These are phyloP conservation scores for Sugiyamaella smithiae DNA, from an alignment of 805 yeast species.

Conservation along the genomic window DNA sequence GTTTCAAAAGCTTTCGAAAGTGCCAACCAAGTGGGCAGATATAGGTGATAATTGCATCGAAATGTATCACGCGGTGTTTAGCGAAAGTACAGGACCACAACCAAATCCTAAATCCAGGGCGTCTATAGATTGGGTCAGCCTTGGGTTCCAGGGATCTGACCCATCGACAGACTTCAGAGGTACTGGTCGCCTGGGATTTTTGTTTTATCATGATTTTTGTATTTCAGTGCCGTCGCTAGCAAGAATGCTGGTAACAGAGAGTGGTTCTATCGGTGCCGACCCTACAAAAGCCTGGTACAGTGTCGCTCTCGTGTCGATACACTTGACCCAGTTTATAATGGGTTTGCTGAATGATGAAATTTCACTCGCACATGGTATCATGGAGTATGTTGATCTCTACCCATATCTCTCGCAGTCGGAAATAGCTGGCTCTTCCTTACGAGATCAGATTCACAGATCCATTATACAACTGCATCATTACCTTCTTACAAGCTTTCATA, in stretches of 20 bases:
- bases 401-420: background rate
- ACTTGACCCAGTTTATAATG: conserved; percentile 23
- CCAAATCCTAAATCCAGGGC: conserved; percentile 9
- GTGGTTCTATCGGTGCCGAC: conserved; percentile 24
- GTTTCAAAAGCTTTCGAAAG: too few relatives aligned
- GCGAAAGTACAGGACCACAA: background rate
- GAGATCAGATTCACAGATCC: conserved; percentile 1
- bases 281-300: conserved; percentile 33
- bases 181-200: conserved; percentile 32
- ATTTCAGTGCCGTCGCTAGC: conserved; percentile 15
- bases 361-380: conserved; percentile 12
- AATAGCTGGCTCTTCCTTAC: background rate
- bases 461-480: conserved; percentile 21
- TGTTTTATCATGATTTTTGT: conserved; percentile 26
- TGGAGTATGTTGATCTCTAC: background rate
- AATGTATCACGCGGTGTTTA: conserved; percentile 13
- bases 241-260: conserved; percentile 22
- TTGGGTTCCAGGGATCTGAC: conserved; percentile 40
- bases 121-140: conserved; percentile 33
- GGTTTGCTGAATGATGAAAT: conserved; percentile 15
- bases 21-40: conserved; percentile 12
- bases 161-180: conserved; percentile 40
- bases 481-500: conserved; percentile 27
- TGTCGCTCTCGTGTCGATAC: conserved; percentile 34
- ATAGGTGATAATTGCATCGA: conserved; percentile 7